phyloP scores from a whole-genome alignment of 805 yeast genomes.

The Deakozyma indianensis region DNA sequence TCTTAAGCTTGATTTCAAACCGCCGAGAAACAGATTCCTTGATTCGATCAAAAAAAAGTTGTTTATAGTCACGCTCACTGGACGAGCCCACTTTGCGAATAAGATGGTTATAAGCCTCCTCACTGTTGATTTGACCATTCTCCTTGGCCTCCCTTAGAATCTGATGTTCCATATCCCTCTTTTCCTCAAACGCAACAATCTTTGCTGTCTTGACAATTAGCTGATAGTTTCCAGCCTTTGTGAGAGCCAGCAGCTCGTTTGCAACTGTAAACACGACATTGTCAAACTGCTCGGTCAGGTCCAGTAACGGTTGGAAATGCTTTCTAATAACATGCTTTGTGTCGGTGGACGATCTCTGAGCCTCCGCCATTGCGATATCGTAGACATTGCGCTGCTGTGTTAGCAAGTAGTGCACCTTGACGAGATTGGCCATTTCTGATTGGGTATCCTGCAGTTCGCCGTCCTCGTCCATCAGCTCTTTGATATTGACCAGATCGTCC shows the following conservation, averaged over 20 bases:
- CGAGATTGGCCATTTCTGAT: conserved; percentile 35
- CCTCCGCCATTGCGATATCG: conserved; percentile 54
- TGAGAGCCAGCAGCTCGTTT: conserved; percentile 54
- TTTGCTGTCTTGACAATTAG: conserved; percentile 60
- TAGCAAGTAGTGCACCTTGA: conserved; percentile 55
- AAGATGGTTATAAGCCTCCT: background rate
- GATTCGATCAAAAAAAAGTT: background rate
- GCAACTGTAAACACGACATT: conserved; percentile 49
- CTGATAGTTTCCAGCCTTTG: conserved; percentile 52
- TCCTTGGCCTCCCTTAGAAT: conserved; percentile 18
- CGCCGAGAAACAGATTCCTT: background rate
- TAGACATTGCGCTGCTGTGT: conserved; percentile 61
- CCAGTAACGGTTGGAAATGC: conserved; percentile 36
- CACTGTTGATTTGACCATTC: background rate
- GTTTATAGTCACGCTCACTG: background rate
- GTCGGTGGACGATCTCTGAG: conserved; percentile 43
- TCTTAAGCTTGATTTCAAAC: conserved; percentile 1
- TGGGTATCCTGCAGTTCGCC: conserved; percentile 31
- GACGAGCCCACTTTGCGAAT: background rate
- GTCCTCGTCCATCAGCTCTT: conserved; percentile 34
- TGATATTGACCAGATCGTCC: conserved; percentile 34
- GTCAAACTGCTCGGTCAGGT: conserved; percentile 43
- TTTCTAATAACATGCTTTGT: conserved; percentile 49
- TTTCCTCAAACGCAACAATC: conserved; percentile 66
- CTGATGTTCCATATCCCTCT: conserved; percentile 50